phyloP scores from a whole-genome alignment of 306 rosid genomes.

The Carpinus viminea region DNA sequence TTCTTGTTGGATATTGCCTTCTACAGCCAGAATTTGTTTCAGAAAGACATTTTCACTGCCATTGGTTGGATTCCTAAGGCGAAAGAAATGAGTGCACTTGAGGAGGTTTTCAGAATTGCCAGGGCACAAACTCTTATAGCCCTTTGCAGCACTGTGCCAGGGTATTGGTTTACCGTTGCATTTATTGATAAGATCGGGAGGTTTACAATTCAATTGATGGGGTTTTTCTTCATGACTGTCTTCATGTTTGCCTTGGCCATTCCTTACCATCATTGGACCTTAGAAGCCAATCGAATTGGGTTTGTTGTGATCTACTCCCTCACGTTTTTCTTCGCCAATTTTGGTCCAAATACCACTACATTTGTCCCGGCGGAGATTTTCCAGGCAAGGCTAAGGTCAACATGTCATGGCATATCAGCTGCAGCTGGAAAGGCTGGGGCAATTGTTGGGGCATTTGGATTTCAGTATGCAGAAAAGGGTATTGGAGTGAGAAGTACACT shows the following conservation, averaged over 20 bases:
- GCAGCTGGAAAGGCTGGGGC: slow-evolving; percentile 95
- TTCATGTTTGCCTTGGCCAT: slow-evolving; percentile 89
- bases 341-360: slow-evolving; percentile 85
- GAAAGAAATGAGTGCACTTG: slow-evolving; percentile 72
- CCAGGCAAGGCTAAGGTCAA: slow-evolving; percentile 78
- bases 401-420: slow-evolving; percentile 91
- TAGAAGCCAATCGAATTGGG: slow-evolving; percentile 55
- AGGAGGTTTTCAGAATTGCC: slow-evolving; percentile 69
- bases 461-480: slow-evolving; percentile 50
- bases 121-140: slow-evolving; percentile 90
- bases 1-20: slow-evolving; percentile 81
- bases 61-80: slow-evolving; percentile 85
- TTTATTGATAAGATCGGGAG: slow-evolving; percentile 71
- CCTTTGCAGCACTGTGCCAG: slow-evolving; percentile 83
- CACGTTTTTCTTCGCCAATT: slow-evolving; percentile 91
- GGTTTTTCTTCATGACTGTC: slow-evolving; percentile 85
- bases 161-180: slow-evolving; percentile 89
- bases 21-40: slow-evolving; percentile 88
- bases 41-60: slow-evolving; percentile 82
- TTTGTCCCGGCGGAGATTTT: slow-evolving; percentile 92
- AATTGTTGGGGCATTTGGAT: slow-evolving; percentile 82
- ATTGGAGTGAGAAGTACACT: slow-evolving; percentile 63
- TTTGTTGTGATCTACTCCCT: slow-evolving; percentile 77
- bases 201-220: slow-evolving; percentile 69
- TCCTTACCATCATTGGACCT: slow-evolving; percentile 88